phyloP scores from a whole-genome alignment of 1,139 yeast species.

The Blastobotrys aristatus region DNA sequence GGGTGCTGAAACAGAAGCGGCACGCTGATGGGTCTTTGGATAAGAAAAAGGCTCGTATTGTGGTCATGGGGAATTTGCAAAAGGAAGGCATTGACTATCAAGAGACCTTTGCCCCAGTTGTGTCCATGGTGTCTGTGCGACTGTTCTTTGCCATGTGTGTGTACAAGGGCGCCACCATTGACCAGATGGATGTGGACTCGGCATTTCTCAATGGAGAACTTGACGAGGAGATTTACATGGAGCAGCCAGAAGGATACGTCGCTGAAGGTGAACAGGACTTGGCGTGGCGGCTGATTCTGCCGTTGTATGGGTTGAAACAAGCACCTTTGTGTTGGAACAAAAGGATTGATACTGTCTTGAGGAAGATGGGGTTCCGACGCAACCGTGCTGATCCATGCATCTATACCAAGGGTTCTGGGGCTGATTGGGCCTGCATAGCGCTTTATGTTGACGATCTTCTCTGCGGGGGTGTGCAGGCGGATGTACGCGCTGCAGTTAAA shows the following conservation, averaged over 20 bases:
- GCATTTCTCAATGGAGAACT: slow-evolving; percentile 20
- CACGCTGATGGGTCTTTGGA: neutral
- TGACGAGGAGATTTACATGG: slow-evolving; percentile 22
- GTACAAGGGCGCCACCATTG: neutral
- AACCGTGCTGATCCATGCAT: neutral
- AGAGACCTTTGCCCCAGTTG: too few species aligned
- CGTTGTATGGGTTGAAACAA: slow-evolving; percentile 26
- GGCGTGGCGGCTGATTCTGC: slow-evolving; percentile 21
- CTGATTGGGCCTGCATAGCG: neutral
- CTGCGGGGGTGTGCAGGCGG: neutral
- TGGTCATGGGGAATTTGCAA: neutral
- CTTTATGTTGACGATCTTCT: slow-evolving; percentile 7
- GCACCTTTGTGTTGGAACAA: slow-evolving; percentile 22
- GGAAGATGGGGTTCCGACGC: neutral
- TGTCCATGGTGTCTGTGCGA: neutral
- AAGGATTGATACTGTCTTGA: neutral
- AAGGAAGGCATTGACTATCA: too few species aligned
- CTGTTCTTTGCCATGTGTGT: neutral
- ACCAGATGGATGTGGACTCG: slow-evolving; percentile 3
- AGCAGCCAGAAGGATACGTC: slow-evolving; percentile 20
- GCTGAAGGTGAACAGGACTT: too few species aligned
- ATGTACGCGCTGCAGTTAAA: slow-evolving; percentile 6
- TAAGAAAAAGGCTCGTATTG: neutral
- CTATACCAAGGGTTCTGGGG: neutral
- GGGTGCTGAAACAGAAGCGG: neutral